These are phyloP conservation scores for Polytolypa hystricis DNA, from an alignment of 2,329 filamentous ascomycete genomes.

Conservation along the genomic window DNA sequence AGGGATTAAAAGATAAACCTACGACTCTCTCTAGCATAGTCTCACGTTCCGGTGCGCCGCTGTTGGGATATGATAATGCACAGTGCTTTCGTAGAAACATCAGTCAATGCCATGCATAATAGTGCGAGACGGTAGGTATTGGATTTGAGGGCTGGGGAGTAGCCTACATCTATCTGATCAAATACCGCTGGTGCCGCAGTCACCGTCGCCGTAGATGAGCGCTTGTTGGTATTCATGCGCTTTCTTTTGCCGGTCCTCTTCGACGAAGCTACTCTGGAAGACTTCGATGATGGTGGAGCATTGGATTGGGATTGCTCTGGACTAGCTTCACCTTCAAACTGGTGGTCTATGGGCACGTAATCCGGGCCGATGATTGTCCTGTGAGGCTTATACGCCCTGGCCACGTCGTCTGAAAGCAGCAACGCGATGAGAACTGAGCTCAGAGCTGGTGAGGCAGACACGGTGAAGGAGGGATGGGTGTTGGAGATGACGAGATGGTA, in stretches of 20 bases:
- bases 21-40: not conserved
- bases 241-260: not conserved
- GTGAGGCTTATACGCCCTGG: not conserved
- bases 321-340: too few relatives aligned
- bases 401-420: not conserved
- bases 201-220: not conserved
- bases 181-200: too few relatives aligned
- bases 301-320: too few relatives aligned
- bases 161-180: too few relatives aligned
- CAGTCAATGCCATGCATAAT: not conserved
- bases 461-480: not conserved
- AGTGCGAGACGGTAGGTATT: too few relatives aligned
- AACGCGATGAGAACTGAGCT: too few relatives aligned
- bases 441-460: not conserved
- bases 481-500: not conserved
- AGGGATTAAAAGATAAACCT: too few relatives aligned
- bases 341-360: too few relatives aligned
- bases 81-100: not conserved
- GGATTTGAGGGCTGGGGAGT: too few relatives aligned
- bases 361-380: not conserved
- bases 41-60: not conserved
- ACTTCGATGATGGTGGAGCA: not conserved
- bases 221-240: not conserved
- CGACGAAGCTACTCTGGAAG: not conserved
- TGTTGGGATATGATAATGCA: not conserved